A percentile compares a stretch with the other conserved stretches of the same genome.
Evolutionary conservation across 352 stramenopile genomes (phyloP).

Genomic region (Phytophthora sansomeana): DNA sequence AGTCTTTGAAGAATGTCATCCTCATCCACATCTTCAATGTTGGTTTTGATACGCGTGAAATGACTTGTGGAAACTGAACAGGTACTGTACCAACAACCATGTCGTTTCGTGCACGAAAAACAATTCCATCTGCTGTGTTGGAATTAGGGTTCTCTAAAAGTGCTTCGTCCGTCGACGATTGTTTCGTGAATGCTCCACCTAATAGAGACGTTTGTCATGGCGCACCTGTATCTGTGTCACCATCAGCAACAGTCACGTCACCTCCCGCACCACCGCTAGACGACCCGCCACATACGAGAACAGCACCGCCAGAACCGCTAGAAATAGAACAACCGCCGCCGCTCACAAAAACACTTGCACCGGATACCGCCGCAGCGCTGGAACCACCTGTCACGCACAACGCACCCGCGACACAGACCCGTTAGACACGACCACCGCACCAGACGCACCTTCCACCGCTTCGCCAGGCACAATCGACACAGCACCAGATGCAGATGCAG

Average conservation of each 20-base stretch:
- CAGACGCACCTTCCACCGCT: too few relatives aligned
- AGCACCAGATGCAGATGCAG: too few relatives aligned
- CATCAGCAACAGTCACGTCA: slow-evolving; percentile 16
- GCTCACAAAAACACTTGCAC: too few relatives aligned
- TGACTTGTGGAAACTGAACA: slow-evolving; percentile 86
- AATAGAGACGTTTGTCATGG: slow-evolving; percentile 25
- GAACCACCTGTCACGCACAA: too few relatives aligned
- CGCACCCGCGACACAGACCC: too few relatives aligned
- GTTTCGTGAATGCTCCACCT: slow-evolving; percentile 29
- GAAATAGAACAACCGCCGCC: too few relatives aligned
- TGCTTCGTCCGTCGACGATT: slow-evolving; percentile 26
- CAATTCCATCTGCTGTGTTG: slow-evolving; percentile 40
- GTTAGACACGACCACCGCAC: too few relatives aligned
- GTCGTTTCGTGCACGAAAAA: slow-evolving; percentile 48
- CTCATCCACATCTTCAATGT: slow-evolving; percentile 88
- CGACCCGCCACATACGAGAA: too few relatives aligned
- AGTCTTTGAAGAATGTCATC: slow-evolving; percentile 90
- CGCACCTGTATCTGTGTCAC: slow-evolving; percentile 25
- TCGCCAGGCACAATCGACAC: too few relatives aligned
- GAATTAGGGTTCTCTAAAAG: slow-evolving; percentile 35
- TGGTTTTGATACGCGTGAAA: slow-evolving; percentile 93
- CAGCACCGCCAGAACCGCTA: too few relatives aligned
- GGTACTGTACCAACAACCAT: slow-evolving; percentile 67
- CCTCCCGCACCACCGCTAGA: too few relatives aligned
- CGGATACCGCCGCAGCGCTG: too few relatives aligned